Evolutionary conservation across 2,329 filamentous ascomycete species (phyloP).

Genomic region (Aaosphaeria pasadenensis): DNA sequence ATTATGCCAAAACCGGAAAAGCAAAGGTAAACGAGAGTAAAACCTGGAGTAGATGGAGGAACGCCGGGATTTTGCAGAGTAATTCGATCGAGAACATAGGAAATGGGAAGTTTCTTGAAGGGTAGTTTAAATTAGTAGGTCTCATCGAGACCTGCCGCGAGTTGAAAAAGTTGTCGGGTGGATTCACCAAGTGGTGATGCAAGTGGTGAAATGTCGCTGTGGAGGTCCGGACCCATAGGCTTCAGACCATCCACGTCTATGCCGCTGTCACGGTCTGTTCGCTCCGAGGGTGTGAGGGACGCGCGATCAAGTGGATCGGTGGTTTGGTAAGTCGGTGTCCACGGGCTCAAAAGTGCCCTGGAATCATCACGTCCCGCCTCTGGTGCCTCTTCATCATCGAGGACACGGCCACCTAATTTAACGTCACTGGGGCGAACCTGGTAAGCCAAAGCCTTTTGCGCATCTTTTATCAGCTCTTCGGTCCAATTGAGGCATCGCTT

Average conservation of each 20-base stretch:
- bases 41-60: background rate
- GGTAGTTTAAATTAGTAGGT: constrained; percentile 6
- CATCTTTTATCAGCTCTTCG: constrained; percentile 85
- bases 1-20: background rate
- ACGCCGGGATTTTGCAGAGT: background rate
- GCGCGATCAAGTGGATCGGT: constrained; percentile 12
- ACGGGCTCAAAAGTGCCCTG: constrained; percentile 33
- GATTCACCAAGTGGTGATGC: constrained; percentile 27
- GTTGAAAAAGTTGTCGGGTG: constrained; percentile 19
- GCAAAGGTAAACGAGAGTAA: background rate
- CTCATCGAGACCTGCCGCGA: constrained; percentile 11
- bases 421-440: constrained; percentile 75
- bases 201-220: constrained; percentile 16
- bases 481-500: constrained; percentile 87
- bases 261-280: constrained; percentile 37
- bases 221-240: constrained; percentile 9
- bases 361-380: constrained; percentile 21
- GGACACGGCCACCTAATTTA: constrained; percentile 74
- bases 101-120: constrained; percentile 3
- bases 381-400: constrained; percentile 64
- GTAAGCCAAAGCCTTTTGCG: constrained; percentile 82
- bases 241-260: constrained; percentile 32
- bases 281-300: constrained; percentile 10
- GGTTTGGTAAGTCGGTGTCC: constrained; percentile 29
- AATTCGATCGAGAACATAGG: constrained; percentile 1